Evolutionary conservation across 495 filamentous ascomycete species (phyloP), one percentile per base, ranked within the genome.

Genomic region (Delitschia confertaspora): DNA sequence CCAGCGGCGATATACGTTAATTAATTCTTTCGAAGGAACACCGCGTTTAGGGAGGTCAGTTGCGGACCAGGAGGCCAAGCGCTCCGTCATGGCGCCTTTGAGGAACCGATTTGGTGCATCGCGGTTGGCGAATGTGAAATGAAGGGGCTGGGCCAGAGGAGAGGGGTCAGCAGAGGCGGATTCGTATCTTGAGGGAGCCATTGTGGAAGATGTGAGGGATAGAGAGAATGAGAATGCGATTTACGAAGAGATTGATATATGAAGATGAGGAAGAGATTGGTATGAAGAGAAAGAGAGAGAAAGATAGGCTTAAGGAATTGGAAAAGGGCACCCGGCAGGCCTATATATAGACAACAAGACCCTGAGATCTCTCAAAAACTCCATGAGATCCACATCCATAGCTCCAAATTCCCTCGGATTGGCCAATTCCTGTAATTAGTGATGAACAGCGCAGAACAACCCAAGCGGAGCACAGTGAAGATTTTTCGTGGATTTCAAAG

Each of bases 61-160:
- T 0, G 68, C 57, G 42, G 70, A 61, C 71, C 74, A 82, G 6
- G 74, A 73, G 0, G 76, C 68, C 19, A 78, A 55, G 4, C 65
- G 62, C 49, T 83, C 79, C 3, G 75, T 74, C 72, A 79, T 79
- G 24, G 79, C 74, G 20, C 66, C 73, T 59, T 83, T 82, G 51
- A 82, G 55, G 50, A 78, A 73, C 23, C 78, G 66, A 58, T 82
- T 84, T 20, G 62, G 59, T 1, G 73, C 73, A 8, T 68, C 68
- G 36, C 64, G 66, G 37, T 67, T 66, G 34, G 72, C 72, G 66
- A 79, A 82, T 26, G 65, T 51, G 49, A 80, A 78, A 13, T 68
- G 45, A 8, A 83, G 64, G 3, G 76, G 73, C 42, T 73, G 48
- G 13, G 65, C 75, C 20, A 83, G 63, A 8, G 69, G n/a, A 66